Percentiles rank a stretch among this genome's conserved stretches.
phyloP scores from a whole-genome alignment of 2,329 filamentous ascomycete species.

The Alternaria dauci region DNA sequence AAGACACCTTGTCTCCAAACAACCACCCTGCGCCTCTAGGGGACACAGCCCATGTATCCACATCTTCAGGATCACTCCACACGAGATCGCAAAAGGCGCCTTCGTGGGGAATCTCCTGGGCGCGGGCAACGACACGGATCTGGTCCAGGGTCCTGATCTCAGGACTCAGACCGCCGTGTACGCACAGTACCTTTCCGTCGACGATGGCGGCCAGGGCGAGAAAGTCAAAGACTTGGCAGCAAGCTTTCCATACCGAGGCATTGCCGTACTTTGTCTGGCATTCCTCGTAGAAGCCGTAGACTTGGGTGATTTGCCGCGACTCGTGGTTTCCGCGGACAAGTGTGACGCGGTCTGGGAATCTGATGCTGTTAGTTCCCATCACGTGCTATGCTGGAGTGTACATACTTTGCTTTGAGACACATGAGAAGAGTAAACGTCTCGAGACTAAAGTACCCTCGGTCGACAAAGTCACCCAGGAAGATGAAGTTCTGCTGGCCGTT shows the following conservation, averaged over 20 bases:
- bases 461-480: constrained; percentile 75
- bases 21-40: constrained; percentile 74
- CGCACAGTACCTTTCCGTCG: constrained; percentile 98
- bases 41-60: constrained; percentile 75
- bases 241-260: constrained; percentile 99
- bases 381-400: background rate
- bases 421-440: constrained; percentile 77
- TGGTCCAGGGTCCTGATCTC: constrained; percentile 95
- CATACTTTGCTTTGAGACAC: constrained; percentile 75
- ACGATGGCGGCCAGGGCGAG: constrained; percentile 96
- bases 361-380: constrained; percentile 38
- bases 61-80: constrained; percentile 83
- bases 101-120: constrained; percentile 96
- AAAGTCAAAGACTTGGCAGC: constrained; percentile 98
- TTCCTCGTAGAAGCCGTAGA: constrained; percentile 99
- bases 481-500: constrained; percentile 74
- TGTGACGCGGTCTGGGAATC: constrained; percentile 76
- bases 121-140: constrained; percentile 75
- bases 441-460: constrained; percentile 76
- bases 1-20: constrained; percentile 75
- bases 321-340: constrained; percentile 88
- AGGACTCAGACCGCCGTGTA: constrained; percentile 96
- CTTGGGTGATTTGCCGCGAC: constrained; percentile 97
- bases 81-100: constrained; percentile 97
- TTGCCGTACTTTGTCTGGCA: constrained; percentile 99